Conservation (phyloP, 805 yeast genomes). For the Dipodascopsis uninucleata region DNA sequence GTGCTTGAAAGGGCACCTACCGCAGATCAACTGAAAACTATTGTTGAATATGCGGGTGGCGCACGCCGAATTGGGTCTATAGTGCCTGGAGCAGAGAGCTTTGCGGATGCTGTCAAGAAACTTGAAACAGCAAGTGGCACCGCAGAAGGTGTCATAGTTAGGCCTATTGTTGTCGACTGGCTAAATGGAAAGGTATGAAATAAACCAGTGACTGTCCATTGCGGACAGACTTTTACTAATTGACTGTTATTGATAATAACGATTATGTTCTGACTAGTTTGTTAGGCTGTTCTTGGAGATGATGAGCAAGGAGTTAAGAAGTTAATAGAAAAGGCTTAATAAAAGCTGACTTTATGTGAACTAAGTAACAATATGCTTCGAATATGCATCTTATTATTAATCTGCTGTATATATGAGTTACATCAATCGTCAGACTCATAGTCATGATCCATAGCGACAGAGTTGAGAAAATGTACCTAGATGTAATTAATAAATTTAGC, state of each 20-base stretch:
- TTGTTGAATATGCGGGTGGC: conserved; percentile 22
- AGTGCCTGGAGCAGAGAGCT: conserved; percentile 22
- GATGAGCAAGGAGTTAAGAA: conserved; percentile 24
- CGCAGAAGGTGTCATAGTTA: conserved; percentile 9
- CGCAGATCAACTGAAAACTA: conserved; percentile 27
- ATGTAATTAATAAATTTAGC: background rate
- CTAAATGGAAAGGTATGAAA: conserved; percentile 23
- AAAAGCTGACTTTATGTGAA: background rate
- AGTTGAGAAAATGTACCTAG: conserved; percentile 15
- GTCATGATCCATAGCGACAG: conserved; percentile 13
- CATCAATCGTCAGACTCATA: conserved; percentile 8
- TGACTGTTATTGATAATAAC: background rate
- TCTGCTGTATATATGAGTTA: background rate
- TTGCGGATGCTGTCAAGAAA: conserved; percentile 19
- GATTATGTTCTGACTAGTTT: too few relatives aligned
- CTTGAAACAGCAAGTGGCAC: conserved; percentile 4
- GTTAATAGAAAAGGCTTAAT: conserved; percentile 13
- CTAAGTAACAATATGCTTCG: background rate
- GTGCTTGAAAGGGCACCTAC: conserved; percentile 35
- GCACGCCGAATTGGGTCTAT: conserved; percentile 15
- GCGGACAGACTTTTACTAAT: background rate
- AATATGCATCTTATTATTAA: conserved; percentile 3
- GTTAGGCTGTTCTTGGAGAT: conserved; percentile 27
- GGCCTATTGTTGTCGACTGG: conserved; percentile 31
- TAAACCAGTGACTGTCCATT: background rate